A percentile compares a stretch with the other conserved stretches of the same genome.
These are phyloP conservation scores for Calocybe indica DNA, from an alignment of 768 basidiomycete species.

Conservation along the genomic window DNA sequence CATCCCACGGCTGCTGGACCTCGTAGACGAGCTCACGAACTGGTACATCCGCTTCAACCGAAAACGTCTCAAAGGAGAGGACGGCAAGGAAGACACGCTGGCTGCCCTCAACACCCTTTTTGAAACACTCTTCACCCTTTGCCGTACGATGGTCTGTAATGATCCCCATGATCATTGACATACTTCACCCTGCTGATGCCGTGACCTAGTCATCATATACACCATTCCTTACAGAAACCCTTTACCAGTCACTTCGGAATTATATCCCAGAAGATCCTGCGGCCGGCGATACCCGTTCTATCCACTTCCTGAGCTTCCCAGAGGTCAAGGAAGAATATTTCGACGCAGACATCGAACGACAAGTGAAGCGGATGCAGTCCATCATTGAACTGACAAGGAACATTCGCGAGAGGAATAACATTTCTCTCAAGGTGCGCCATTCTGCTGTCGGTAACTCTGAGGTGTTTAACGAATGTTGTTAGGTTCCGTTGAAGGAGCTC, in stretches of 20 bases:
- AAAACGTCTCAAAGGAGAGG: conserved; percentile 90
- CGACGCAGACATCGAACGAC: conserved; percentile 87
- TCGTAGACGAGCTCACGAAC: conserved; percentile 95
- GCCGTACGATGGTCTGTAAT: conserved; percentile 79
- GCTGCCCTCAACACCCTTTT: conserved; percentile 93
- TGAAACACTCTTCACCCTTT: conserved; percentile 90
- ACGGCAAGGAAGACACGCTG: conserved; percentile 81
- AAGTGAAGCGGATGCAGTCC: conserved; percentile 90
- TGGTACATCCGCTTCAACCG: conserved; percentile 99
- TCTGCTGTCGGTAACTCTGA: neutral
- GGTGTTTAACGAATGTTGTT: conserved; percentile 2
- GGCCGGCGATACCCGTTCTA: conserved; percentile 77
- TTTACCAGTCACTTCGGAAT: conserved; percentile 86
- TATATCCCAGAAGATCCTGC: conserved; percentile 76
- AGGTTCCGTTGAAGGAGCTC: conserved; percentile 92
- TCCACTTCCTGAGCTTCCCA: conserved; percentile 96
- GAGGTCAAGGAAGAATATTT: conserved; percentile 93
- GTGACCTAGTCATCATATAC: conserved; percentile 85
- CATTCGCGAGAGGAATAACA: conserved; percentile 78
- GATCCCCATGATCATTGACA: neutral
- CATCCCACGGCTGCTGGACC: conserved; percentile 87
- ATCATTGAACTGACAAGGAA: conserved; percentile 90
- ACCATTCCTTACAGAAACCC: conserved; percentile 94
- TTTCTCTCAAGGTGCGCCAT: conserved; percentile 80
- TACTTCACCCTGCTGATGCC: neutral